These are phyloP conservation scores for Margaritispora aquatica DNA, from an alignment of 495 filamentous ascomycete genomes.

Conservation along the genomic window DNA sequence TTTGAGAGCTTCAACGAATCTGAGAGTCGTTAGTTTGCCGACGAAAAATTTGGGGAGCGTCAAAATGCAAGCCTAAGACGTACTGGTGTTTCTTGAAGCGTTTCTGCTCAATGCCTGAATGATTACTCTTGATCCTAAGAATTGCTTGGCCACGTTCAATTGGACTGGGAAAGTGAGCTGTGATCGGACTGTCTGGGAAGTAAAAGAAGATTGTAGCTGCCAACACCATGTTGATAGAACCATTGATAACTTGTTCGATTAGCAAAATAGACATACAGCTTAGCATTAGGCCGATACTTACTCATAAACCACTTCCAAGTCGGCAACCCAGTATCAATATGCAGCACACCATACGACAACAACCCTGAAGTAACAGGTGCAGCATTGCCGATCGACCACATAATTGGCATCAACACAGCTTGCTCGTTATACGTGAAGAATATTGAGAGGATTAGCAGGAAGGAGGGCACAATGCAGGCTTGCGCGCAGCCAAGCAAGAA, in stretches of 20 bases:
- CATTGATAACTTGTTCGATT: constrained; percentile 56
- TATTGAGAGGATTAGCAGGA: constrained; percentile 47
- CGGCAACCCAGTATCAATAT: background rate
- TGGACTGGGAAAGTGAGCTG: constrained; percentile 57
- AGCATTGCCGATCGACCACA: constrained; percentile 60
- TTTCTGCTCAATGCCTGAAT: constrained; percentile 66
- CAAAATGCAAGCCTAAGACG: too few relatives aligned
- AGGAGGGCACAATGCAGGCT: constrained; percentile 52
- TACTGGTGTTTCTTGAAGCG: constrained; percentile 57
- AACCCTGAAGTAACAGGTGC: constrained; percentile 36
- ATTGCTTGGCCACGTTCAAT: constrained; percentile 53
- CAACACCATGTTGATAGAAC: constrained; percentile 50
- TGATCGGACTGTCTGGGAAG: constrained; percentile 63
- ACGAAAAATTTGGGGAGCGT: background rate
- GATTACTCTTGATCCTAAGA: constrained; percentile 55
- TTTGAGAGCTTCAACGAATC: constrained; percentile 47
- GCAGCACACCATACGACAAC: constrained; percentile 3
- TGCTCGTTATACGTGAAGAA: constrained; percentile 59
- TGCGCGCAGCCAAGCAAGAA: constrained; percentile 52
- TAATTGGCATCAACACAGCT: constrained; percentile 41
- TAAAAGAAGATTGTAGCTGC: constrained; percentile 55
- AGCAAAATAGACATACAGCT: too few relatives aligned
- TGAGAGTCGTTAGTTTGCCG: background rate
- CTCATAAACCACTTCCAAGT: constrained; percentile 4
- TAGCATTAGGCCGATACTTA: too few relatives aligned